Conservation (phyloP, 2,329 filamentous ascomycete genomes). For the Exophiala dermatitidis region DNA sequence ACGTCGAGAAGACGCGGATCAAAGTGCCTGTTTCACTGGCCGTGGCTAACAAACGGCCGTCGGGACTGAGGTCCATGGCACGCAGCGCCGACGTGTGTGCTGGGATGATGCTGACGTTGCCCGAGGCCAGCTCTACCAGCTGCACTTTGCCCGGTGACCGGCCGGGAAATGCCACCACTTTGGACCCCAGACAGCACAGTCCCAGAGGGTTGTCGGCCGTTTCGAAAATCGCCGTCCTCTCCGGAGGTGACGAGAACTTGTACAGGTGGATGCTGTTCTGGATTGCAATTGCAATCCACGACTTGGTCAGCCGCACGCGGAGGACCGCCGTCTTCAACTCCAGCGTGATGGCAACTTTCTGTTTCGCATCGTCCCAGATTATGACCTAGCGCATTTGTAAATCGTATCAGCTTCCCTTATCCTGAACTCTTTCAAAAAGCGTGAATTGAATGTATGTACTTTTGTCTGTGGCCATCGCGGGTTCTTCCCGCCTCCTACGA, state of each 20-base stretch:
- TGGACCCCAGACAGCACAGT: constrained; percentile 67
- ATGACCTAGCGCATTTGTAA: constrained; percentile 46
- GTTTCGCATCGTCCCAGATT: constrained; percentile 84
- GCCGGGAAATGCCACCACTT: constrained; percentile 77
- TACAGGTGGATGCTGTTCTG: constrained; percentile 77
- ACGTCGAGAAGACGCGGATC: constrained; percentile 75
- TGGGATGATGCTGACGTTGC: constrained; percentile 86
- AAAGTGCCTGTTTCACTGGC: constrained; percentile 88
- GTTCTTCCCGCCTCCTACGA: constrained; percentile 79
- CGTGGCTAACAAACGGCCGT: constrained; percentile 76
- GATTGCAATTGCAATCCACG: constrained; percentile 71
- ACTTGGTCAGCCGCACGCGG: constrained; percentile 67
- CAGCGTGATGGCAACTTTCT: constrained; percentile 66
- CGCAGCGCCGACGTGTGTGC: constrained; percentile 75
- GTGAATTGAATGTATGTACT: constrained; percentile 38
- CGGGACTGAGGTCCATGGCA: constrained; percentile 69
- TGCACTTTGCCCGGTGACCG: constrained; percentile 82
- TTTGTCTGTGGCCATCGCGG: constrained; percentile 86
- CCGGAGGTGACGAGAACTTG: constrained; percentile 64
- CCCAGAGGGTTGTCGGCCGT: constrained; percentile 80
- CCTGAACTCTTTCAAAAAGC: background rate
- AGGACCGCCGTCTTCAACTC: constrained; percentile 74
- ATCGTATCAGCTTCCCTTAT: constrained; percentile 3
- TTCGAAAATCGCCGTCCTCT: constrained; percentile 67
- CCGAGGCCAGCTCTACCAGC: constrained; percentile 67